Percentiles rank a stretch among this genome's conserved stretches.
phyloP scores from a whole-genome alignment of 257 asterid species.

The Petunia secreta region DNA sequence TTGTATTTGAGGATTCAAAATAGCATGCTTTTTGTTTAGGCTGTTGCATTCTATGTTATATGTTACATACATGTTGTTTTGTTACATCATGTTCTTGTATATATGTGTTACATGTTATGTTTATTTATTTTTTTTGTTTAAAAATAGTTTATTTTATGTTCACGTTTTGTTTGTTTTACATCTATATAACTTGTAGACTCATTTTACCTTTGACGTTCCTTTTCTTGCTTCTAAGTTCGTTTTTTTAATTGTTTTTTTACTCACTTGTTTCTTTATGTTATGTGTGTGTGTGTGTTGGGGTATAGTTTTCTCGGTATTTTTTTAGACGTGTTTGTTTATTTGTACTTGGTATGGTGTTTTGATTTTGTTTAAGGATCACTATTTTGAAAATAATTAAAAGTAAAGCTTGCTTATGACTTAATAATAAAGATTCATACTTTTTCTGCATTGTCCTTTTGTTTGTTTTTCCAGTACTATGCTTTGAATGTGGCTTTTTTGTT shows the following conservation, averaged over 20 bases:
- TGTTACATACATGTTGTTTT: slow-evolving; percentile 5
- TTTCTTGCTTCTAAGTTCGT: slow-evolving; percentile 6
- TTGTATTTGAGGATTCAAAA: slow-evolving; percentile 14
- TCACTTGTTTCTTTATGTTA: slow-evolving; percentile 22
- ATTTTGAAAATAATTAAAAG: slow-evolving; percentile 34
- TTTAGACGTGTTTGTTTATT: slow-evolving; percentile 28
- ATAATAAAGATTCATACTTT: slow-evolving; percentile 35
- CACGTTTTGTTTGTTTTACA: slow-evolving; percentile 43
- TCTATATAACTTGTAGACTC: slow-evolving; percentile 45
- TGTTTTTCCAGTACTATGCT: slow-evolving; percentile 14
- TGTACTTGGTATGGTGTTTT: slow-evolving; percentile 32
- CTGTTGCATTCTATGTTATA: not conserved
- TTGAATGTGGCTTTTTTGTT: slow-evolving; percentile 7
- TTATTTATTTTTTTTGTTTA: not conserved
- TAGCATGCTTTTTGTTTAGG: not conserved
- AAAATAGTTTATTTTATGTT: slow-evolving; percentile 29
- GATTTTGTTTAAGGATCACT: slow-evolving; percentile 42
- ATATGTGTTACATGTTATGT: slow-evolving; percentile 15
- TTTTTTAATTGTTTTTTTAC: not conserved
- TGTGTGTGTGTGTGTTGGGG: not conserved
- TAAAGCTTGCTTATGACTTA: slow-evolving; percentile 28
- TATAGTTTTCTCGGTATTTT: slow-evolving; percentile 27
- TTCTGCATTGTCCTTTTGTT: slow-evolving; percentile 26
- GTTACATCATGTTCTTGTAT: slow-evolving; percentile 27
- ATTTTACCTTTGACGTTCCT: slow-evolving; percentile 41